Percentiles rank a stretch among this genome's conserved stretches.
These are phyloP conservation scores for Eragrostis nindensis DNA, from an alignment of 176 grass and related monocot species.

Conservation along the genomic window DNA sequence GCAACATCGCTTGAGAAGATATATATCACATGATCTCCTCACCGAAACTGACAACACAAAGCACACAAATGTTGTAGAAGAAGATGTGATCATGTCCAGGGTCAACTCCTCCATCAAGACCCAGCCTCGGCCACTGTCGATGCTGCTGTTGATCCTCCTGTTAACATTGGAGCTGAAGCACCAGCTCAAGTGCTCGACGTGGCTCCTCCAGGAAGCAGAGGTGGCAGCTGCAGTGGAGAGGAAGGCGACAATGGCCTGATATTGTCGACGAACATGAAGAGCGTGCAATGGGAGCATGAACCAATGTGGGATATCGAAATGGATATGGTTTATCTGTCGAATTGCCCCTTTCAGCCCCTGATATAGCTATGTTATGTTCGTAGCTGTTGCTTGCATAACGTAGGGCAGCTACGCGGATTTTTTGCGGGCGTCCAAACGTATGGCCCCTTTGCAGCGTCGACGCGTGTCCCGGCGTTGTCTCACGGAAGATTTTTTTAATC, in stretches of 20 bases:
- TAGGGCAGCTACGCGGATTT: too few species aligned
- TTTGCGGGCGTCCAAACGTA: too few species aligned
- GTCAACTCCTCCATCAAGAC: slow-evolving; percentile 56
- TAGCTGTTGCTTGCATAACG: too few species aligned
- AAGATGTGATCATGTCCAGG: slow-evolving; percentile 50
- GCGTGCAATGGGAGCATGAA: slow-evolving; percentile 4
- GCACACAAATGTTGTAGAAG: slow-evolving; percentile 31
- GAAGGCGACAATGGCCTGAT: background rate
- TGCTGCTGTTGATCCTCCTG: background rate
- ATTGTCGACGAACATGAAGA: background rate
- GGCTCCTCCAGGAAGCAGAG: background rate
- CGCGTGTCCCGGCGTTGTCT: too few species aligned
- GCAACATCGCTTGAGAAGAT: slow-evolving; percentile 39
- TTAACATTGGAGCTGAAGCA: background rate
- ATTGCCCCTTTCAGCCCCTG: background rate
- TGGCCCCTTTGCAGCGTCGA: too few species aligned
- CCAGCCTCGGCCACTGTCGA: background rate
- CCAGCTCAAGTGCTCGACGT: background rate
- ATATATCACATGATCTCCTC: slow-evolving; percentile 47
- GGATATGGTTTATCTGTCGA: too few species aligned
- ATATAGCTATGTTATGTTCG: too few species aligned
- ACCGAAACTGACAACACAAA: slow-evolving; percentile 25
- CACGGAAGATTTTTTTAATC: too few species aligned
- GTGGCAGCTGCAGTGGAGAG: background rate
- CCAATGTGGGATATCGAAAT: background rate